These are phyloP conservation scores for Populus davidiana DNA, from an alignment of 345 rosid species.

Conservation along the genomic window DNA sequence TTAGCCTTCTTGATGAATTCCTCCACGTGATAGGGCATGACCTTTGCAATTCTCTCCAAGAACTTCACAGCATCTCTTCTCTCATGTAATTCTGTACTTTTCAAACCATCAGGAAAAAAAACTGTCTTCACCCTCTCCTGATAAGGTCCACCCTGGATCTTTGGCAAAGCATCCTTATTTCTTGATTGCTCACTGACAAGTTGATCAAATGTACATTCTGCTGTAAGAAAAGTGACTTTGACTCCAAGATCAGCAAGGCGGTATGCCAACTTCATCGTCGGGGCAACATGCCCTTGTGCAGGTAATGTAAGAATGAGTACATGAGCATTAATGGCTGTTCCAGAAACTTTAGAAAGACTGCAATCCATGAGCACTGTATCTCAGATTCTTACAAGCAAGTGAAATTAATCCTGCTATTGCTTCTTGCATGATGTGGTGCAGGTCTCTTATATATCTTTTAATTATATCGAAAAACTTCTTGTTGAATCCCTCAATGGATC, in stretches of 20 bases:
- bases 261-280: slow-evolving; percentile 23
- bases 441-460: no score
- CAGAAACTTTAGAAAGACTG: no score
- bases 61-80: not conserved
- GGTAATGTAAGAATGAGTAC: slow-evolving; percentile 23
- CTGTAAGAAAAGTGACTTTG: slow-evolving; percentile 23
- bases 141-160: not conserved
- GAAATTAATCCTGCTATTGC: no score
- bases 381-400: no score
- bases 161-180: not conserved
- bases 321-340: not conserved
- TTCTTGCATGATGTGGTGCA: no score
- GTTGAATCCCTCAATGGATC: no score
- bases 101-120: slow-evolving; percentile 28
- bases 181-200: not conserved
- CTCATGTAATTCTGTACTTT: not conserved
- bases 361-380: no score
- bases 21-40: slow-evolving; percentile 26
- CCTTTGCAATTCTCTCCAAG: not conserved
- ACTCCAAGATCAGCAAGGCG: slow-evolving; percentile 8
- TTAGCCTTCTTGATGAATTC: slow-evolving; percentile 19
- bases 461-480: no score
- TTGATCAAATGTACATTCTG: not conserved
- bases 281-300: slow-evolving; percentile 25
- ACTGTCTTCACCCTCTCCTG: not conserved